Base-by-base conservation (phyloP, 208 protist species). In the Porcisia hertigi region DNA sequence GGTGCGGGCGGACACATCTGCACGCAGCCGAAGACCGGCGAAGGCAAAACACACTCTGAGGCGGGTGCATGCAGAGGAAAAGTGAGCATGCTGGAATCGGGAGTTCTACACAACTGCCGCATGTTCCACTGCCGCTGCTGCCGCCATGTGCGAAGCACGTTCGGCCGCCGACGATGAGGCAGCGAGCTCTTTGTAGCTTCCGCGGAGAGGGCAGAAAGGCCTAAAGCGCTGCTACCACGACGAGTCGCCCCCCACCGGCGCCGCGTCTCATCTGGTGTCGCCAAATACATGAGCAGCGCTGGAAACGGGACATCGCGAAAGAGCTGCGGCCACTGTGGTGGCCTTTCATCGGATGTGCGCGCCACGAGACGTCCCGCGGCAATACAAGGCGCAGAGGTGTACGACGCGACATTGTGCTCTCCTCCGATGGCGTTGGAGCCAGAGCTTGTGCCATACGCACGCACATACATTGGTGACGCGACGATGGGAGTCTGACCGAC, bases 71-170 rank as follows among this genome's bases (percentile, higher is more conserved):
- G 47, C 63, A 12, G 41, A 47, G 41, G 6, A 36, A 25, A 11
- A 20, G 39, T 18, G 47, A 49, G 63, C 7, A 1, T 52, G 18
- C 23, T 43, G 14, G 57, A 16, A 58, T 23, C 41, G 47, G 34
- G 16, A 16, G 49, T 23, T 52, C n/a, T 47, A 20, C 59, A 18
- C 18, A 41, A 25, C 49, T 69, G 53, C 25, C 30, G 49, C 14
- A 57, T 54, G 18, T 52, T 25, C 47, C 64, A 62, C 18, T 60
- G 77, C 14, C 49, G 55, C 78, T 82, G 78, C 73, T 82, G 72
- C 59, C 75, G 73, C 78, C 78, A 82, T 12, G 73, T 74, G 47
- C 78, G 78, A 9, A 39, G 53, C 3, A 63, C 34, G 59, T 49
- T 60, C 49, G 39, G 71, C n/a, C 36, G 16, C 39, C 1, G 58